A percentile compares a stretch with the other conserved stretches of the same genome.
These are phyloP conservation scores for Hypsizygus ulmarius DNA, from an alignment of 1,284 basidiomycete species.

Conservation along the genomic window DNA sequence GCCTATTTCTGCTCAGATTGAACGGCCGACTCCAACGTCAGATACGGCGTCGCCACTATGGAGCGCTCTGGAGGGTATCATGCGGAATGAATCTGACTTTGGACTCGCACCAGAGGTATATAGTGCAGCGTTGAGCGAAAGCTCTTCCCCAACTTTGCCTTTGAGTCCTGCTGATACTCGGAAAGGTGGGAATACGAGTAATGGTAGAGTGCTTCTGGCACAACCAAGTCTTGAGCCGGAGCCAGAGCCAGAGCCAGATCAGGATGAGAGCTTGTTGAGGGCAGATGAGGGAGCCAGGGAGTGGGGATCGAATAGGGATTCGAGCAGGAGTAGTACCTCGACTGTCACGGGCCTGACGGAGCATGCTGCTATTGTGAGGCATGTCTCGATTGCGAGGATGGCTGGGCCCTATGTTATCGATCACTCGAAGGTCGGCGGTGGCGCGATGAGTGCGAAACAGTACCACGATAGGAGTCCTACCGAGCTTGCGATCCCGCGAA, in stretches of 20 bases:
- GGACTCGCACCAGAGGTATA: slow-evolving; percentile 20
- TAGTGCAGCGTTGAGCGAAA: slow-evolving; percentile 34
- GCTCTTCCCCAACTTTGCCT: slow-evolving; percentile 36
- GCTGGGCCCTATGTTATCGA: slow-evolving; percentile 46
- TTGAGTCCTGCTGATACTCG: slow-evolving; percentile 27
- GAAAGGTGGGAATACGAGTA: slow-evolving; percentile 10
- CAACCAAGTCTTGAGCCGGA: slow-evolving; percentile 11
- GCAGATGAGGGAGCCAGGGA: slow-evolving; percentile 14
- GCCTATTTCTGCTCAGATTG: neutral
- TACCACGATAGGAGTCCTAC: neutral
- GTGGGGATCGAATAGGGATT: slow-evolving; percentile 41
- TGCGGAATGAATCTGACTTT: slow-evolving; percentile 19
- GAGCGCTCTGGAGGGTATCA: slow-evolving; percentile 16
- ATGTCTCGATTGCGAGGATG: slow-evolving; percentile 45
- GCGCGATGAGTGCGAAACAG: neutral
- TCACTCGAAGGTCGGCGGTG: slow-evolving; percentile 9
- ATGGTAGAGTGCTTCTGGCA: slow-evolving; percentile 3
- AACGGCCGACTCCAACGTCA: slow-evolving; percentile 1
- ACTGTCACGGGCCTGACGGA: slow-evolving; percentile 37
- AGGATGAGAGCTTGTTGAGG: slow-evolving; percentile 19
- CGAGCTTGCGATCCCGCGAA: neutral
- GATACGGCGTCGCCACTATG: slow-evolving; percentile 11
- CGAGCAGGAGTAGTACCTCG: slow-evolving; percentile 45
- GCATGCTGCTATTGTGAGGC: slow-evolving; percentile 45
- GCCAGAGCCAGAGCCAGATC: slow-evolving; percentile 12